Evolutionary conservation across 129 eudicot species (phyloP).

Genomic region (Gnaphalium uliginosum): DNA sequence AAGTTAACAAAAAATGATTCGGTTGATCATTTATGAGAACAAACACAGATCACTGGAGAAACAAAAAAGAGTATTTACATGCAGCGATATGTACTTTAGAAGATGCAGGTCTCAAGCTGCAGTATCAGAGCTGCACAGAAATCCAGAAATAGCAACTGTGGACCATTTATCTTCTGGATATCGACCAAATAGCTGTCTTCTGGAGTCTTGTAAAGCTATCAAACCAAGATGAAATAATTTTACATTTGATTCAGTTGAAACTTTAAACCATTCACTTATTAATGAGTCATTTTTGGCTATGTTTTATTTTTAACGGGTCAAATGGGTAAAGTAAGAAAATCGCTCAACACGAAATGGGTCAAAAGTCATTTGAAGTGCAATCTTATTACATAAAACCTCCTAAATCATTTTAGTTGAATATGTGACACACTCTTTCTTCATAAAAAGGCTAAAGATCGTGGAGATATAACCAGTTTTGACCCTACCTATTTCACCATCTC

Average conservation of each 20-base stretch:
- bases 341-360: background rate
- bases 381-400: background rate
- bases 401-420: no score
- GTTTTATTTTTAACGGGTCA: background rate
- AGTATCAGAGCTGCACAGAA: slow-evolving; percentile 54
- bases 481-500: background rate
- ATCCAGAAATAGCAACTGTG: slow-evolving; percentile 68
- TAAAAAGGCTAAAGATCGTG: no score
- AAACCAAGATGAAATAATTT: background rate
- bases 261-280: background rate
- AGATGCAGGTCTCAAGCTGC: slow-evolving; percentile 35
- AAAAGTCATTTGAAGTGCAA: background rate
- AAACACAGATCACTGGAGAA: background rate
- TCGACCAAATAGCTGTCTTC: slow-evolving; percentile 72
- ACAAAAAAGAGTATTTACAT: slow-evolving; percentile 33
- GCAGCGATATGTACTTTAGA: slow-evolving; percentile 29
- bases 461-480: background rate
- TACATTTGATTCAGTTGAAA: background rate
- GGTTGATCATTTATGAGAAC: slow-evolving; percentile 18
- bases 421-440: no score
- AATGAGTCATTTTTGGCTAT: background rate
- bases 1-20: background rate
- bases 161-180: slow-evolving; percentile 65
- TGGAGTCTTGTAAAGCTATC: slow-evolving; percentile 71
- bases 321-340: background rate